phyloP scores from a whole-genome alignment of 176 grass and related monocot genomes.

The Paspalum notatum region DNA sequence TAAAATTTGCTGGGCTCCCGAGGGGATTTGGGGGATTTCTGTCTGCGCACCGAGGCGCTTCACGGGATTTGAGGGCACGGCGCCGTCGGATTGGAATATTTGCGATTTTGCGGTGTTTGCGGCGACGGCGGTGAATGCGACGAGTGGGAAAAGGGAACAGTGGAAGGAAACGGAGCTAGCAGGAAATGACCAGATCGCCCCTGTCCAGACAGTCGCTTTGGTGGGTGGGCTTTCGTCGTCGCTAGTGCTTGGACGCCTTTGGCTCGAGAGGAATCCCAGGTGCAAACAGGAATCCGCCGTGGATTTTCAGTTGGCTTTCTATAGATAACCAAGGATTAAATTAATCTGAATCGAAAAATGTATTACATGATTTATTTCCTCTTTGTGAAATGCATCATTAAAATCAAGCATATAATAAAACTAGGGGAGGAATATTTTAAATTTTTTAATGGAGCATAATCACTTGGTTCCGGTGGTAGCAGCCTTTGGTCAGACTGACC shows the following conservation, averaged over 20 bases:
- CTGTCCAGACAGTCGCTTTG: slow-evolving; percentile 10
- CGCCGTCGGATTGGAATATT: slow-evolving; percentile 67
- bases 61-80: slow-evolving; percentile 39
- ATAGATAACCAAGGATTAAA: neutral
- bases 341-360: neutral
- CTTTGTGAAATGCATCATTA: neutral
- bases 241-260: neutral
- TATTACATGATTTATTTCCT: neutral
- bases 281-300: too few species aligned
- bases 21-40: slow-evolving; percentile 53
- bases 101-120: slow-evolving; percentile 25
- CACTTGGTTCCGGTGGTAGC: neutral
- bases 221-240: slow-evolving; percentile 25
- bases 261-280: neutral
- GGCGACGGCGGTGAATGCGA: slow-evolving; percentile 19
- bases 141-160: slow-evolving; percentile 18
- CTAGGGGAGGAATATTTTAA: neutral
- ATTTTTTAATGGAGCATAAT: neutral
- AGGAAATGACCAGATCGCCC: slow-evolving; percentile 31
- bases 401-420: neutral
- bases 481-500: slow-evolving; percentile 1
- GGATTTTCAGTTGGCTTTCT: neutral
- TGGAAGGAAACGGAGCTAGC: neutral
- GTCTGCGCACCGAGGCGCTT: slow-evolving; percentile 28
- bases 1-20: neutral